Evolutionary conservation across 345 rosid genomes (phyloP), one percentile per base, ranked within the genome.

Genomic region (Erodium maritimum): DNA sequence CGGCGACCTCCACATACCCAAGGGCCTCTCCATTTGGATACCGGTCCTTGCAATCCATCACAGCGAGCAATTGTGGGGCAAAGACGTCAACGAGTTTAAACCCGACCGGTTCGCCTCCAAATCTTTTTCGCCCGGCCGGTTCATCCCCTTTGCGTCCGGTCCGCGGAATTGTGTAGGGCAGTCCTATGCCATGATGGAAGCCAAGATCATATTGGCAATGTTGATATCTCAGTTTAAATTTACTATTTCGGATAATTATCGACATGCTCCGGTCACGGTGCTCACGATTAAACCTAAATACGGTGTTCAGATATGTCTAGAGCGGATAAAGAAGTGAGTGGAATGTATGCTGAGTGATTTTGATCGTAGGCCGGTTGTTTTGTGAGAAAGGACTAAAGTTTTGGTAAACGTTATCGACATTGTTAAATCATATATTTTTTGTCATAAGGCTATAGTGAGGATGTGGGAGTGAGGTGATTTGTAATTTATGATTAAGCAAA

Each of bases 31-130:
- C 14, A 75, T 93, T 17, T 93, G 99, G 99, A 85, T 93, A 51
- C 99, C 99, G 11, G 90, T 87, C 13, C 78, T 93, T 1, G 97
- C 97, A 0, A 89, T 93, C 23, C 91, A 93, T 61, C 99, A 93
- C 62, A 85, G 84, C 53, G 69, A 87, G 57, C 88, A 87, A 19
- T 33, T 93, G 51, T 93, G 99, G 99, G 99, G 99, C 1, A 69
- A 83, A 72, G 95, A 93, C 51, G 99, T 77, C 1, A 78, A 87
- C 6, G 85, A 89, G 42, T 93, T 93, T 77, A 85, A 89, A 11
- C 99, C 97, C 0, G 87, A 87, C 0, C 74, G 96, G 34, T 93
- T 89, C 29, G 66, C 81, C 0, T 69, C 83, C 1, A 80, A 69
- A 62, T 52, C 78, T 9, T 79, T 68, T 18, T 69, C 75, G 0